These are phyloP conservation scores for Chloranthus sessilifolius DNA, from an alignment of 164 flowering plant species.

Conservation along the genomic window DNA sequence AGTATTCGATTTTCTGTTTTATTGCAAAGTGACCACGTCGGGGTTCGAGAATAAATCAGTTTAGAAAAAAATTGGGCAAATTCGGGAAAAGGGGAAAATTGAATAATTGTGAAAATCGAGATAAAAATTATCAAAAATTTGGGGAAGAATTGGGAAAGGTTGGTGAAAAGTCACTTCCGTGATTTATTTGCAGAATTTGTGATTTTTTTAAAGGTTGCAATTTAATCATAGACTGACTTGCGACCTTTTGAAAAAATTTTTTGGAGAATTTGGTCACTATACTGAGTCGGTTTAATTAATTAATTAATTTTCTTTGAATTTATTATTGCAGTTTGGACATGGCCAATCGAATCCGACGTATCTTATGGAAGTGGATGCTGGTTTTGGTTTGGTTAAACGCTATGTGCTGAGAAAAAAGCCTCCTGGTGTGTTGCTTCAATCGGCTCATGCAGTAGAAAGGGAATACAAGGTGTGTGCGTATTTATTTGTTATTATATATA, in stretches of 20 bases:
- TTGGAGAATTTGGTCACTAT: neutral
- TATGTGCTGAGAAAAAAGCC: slow-evolving; percentile 97
- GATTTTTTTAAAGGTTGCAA: neutral
- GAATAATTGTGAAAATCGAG: too few relatives aligned
- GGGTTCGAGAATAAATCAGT: too few relatives aligned
- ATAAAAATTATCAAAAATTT: too few relatives aligned
- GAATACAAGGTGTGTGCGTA: slow-evolving; percentile 62
- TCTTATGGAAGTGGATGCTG: slow-evolving; percentile 50
- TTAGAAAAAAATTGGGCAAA: too few relatives aligned
- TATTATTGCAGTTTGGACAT: slow-evolving; percentile 67
- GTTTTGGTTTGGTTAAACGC: slow-evolving; percentile 28
- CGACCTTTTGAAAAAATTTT: neutral
- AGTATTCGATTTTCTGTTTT: neutral
- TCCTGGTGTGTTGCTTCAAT: slow-evolving; percentile 64
- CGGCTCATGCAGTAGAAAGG: slow-evolving; percentile 95
- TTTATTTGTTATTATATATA: neutral
- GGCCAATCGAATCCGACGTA: slow-evolving; percentile 98
- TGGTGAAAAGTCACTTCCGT: too few relatives aligned
- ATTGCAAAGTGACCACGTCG: neutral
- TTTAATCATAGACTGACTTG: neutral
- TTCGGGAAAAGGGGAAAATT: too few relatives aligned
- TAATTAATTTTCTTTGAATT: neutral
- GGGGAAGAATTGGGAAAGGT: too few relatives aligned
- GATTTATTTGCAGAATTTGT: too few relatives aligned
- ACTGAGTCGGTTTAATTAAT: too few relatives aligned